Base-by-base conservation (phyloP, 371 early-diverging fungal species). In the Mycotypha africana region DNA sequence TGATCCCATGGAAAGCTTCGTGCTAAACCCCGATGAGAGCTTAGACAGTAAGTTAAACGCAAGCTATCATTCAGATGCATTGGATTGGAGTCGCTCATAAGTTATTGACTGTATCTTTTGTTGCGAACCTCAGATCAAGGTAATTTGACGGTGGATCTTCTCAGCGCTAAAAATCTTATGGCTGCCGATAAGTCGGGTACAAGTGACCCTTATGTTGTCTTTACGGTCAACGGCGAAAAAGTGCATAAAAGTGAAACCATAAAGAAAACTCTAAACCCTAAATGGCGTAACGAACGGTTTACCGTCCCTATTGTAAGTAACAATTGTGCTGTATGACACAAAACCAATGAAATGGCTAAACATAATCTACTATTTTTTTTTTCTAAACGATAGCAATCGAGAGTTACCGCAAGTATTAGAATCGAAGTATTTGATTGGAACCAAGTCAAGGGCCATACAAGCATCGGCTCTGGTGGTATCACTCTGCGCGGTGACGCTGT, bases 401-500 rank as follows among this genome's bases (percentile, higher is more conserved):
- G 81, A 22, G 70, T 59, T 5, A 67, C 67, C 11, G 68, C 85
- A 10, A 70, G 76, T 46, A 74, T 89, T 58, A 58, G 76, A 20
- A 65, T 86, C 10, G 91, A 91, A 53, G 79, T 87, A 12, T 88
- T 80, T 67, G 90, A 89, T 60, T 89, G 89, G 89, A 89, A 91
- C 55, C 84, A 86, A 60, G 57, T 91, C 12, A 59, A 67, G 35
- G 65, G 74, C 10, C 72, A 78, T 60, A 70, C 69, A 28, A 50
- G 47, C 2, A 53, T 58, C 36, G 73, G 74, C 1, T 73, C 74
- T 7, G 67, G 69, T 17, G 71, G 69, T 28, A 62, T 74, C 3
- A 58, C 75, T 4, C 34, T 74, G 10, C 55, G 66, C 40, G 67
- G 67, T 16, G 65, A 67, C 37, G 46, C 50, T n/a, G 71, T 74